Base-by-base conservation (phyloP, 2,329 filamentous ascomycete genomes). In the Fusarium sp. region DNA sequence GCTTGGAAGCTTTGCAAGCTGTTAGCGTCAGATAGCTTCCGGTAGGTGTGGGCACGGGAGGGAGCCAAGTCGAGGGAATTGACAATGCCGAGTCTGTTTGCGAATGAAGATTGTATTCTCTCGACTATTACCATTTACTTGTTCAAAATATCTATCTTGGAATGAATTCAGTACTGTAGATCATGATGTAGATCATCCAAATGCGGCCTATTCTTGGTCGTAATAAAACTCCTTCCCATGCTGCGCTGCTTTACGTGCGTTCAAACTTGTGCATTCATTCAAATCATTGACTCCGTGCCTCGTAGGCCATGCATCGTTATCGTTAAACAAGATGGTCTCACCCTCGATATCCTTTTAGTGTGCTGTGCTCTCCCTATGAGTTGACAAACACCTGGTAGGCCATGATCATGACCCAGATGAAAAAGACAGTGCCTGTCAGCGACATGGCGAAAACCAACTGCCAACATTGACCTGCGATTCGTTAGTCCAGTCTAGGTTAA, bases 351-450 rank as follows among this genome's bases (percentile, higher is more conserved):
- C 70, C 20, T 23, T 45, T 30, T n/a, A 16, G 18, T 20, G 9
- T 11, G 14, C 16, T 45, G 6, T 11, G 30, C n/a, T 52, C 14
- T 34, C 23, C n/a, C 65, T 65, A 84, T 72, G 84, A 85, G 59
- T 82, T 80, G 68, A 81, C 87, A 83, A 90, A 92, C 11, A 92
- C 91, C 72, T 91, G 90, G 75, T 91, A 90, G 13, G 90, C 88
- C 88, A 92, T 92, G 71, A 92, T 84, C 86, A 92, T 92, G 77
- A 92, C 89, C 91, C 91, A 92, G n/a, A 92, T 78, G 68, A 92
- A 80, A 73, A 92, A 92, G 1, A 92, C 82, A 20, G 82, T 84
- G 0, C 91, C 91, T 2, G 91, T 87, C 27, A 93, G 81, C 20
- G 87, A 87, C 79, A 93, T 91, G 1, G 90, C 87, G 81, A 92